These are phyloP conservation scores for Chenopodium berlandieri DNA, from an alignment of 148 eudicot species.

Conservation along the genomic window DNA sequence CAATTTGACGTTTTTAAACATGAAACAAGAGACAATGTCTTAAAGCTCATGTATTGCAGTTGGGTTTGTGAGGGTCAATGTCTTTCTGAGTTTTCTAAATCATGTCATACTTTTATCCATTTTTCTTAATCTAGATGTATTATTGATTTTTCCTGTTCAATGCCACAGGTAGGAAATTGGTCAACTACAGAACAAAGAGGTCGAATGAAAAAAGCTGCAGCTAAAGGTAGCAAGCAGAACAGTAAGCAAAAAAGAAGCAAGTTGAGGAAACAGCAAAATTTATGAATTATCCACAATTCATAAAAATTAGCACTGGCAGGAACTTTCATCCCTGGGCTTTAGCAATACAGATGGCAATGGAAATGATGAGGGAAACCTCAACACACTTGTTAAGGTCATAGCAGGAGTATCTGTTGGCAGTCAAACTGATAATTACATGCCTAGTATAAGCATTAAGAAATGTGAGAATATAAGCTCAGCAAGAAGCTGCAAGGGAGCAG, in stretches of 20 bases:
- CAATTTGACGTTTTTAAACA: too few species aligned
- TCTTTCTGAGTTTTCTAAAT: too few species aligned
- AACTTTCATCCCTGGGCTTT: conserved; percentile 61
- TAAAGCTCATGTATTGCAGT: too few species aligned
- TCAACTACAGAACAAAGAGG: conserved; percentile 61
- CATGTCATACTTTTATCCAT: too few species aligned
- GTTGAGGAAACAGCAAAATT: conserved; percentile 52
- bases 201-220: conserved; percentile 69
- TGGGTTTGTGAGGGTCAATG: too few species aligned
- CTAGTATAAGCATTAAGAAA: conserved; percentile 57
- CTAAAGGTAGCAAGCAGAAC: conserved; percentile 84
- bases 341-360: conserved; percentile 27
- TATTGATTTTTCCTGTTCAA: background rate
- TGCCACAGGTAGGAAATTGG: conserved; percentile 54
- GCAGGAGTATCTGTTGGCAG: conserved; percentile 57
- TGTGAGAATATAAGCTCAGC: conserved; percentile 66
- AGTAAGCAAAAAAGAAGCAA: conserved; percentile 73
- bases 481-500: conserved; percentile 74
- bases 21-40: too few species aligned
- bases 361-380: conserved; percentile 42
- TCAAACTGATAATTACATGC: conserved; percentile 50
- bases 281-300: conserved; percentile 41
- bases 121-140: too few species aligned
- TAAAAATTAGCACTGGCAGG: conserved; percentile 55
- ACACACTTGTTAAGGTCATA: conserved; percentile 59